Percentiles rank a stretch among this genome's conserved stretches.
Conservation (phyloP, 2,329 filamentous ascomycete genomes). For the Fusarium clavum region DNA sequence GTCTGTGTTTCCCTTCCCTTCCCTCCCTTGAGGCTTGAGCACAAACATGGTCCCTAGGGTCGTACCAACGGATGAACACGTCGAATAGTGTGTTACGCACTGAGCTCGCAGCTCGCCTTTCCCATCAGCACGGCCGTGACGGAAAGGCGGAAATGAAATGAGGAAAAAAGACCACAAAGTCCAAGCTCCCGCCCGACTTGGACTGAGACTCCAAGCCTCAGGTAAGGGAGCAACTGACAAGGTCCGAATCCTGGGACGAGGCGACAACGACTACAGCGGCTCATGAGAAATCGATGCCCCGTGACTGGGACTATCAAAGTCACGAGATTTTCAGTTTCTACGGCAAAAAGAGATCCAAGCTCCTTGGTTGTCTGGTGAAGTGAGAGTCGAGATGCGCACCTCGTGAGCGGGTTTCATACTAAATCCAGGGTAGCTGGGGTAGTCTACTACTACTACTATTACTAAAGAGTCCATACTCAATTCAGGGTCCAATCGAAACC, state of each 20-base stretch:
- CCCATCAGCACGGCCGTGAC: constrained; percentile 33
- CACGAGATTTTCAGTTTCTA: neutral
- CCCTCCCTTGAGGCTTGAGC: constrained; percentile 9
- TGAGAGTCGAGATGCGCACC: constrained; percentile 1
- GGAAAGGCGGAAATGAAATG: constrained; percentile 46
- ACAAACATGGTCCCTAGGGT: constrained; percentile 27
- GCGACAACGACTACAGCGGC: neutral
- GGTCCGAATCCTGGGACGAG: constrained; percentile 14
- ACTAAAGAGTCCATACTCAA: constrained; percentile 1
- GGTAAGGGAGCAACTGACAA: constrained; percentile 27
- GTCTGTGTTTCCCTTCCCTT: constrained; percentile 25
- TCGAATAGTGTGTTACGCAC: constrained; percentile 29
- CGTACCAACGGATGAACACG: constrained; percentile 39
- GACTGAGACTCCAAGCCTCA: constrained; percentile 26
- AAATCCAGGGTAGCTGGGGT: constrained; percentile 31
- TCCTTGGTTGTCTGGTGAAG: neutral
- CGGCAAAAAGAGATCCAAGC: constrained; percentile 11
- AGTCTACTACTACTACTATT: neutral
- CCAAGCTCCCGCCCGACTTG: constrained; percentile 34
- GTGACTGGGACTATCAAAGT: neutral
- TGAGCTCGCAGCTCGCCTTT: constrained; percentile 26
- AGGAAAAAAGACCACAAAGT: constrained; percentile 32
- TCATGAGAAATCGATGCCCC: constrained; percentile 8
- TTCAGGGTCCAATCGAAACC: constrained; percentile 32
- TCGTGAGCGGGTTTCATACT: constrained; percentile 4